Evolutionary conservation across 192 early-diverging fungal genomes (phyloP), one percentile per base, ranked within the genome.

Genomic region (Coemansia umbellata): DNA sequence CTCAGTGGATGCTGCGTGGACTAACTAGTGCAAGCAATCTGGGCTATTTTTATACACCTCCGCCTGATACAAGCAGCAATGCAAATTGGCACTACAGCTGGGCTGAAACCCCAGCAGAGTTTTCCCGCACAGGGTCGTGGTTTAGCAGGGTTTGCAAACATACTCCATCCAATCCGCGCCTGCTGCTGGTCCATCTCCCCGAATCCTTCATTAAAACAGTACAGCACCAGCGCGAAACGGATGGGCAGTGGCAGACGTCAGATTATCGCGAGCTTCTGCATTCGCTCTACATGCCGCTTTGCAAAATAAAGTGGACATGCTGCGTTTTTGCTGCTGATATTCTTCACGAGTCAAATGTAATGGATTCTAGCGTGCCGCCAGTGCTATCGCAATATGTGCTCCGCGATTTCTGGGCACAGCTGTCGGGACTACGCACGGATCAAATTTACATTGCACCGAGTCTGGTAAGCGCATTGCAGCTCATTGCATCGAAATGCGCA

Each of bases 1-100:
- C 71, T 17, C 49, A 50, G 37, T 74, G 71, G 71, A 68, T 74
- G 71, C 23, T 60, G n/a, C 71, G 60, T 14, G 71, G 71, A 8
- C 53, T 74, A 56, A 3, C 47, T 21, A 36, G 21, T 9, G 71
- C 71, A 1, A 48, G 65, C 37, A 43, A 43, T 49, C 47, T 47
- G 4, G 64, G 71, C 6, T 37, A 30, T 6, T 67, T 68, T 31
- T 42, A 74, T 30, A 56, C 71, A 8, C 37, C 31, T 14, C 57
- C 64, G n/a, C 15, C 15, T n/a, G n/a, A 10, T 24, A 37, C 39
- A 11, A 30, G 17, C 41, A 36, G 44, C 14, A 32, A 35, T 31
- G 57, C 53, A 24, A 59, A 48, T 47, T 74, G 71, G 71, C 65
- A 67, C 53, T 74, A 56, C 60, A 57, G 47, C 60, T 63, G 60